Evolutionary conservation across 2,329 filamentous ascomycete genomes (phyloP).

Genomic region (Stagonosporopsis rhizophila): DNA sequence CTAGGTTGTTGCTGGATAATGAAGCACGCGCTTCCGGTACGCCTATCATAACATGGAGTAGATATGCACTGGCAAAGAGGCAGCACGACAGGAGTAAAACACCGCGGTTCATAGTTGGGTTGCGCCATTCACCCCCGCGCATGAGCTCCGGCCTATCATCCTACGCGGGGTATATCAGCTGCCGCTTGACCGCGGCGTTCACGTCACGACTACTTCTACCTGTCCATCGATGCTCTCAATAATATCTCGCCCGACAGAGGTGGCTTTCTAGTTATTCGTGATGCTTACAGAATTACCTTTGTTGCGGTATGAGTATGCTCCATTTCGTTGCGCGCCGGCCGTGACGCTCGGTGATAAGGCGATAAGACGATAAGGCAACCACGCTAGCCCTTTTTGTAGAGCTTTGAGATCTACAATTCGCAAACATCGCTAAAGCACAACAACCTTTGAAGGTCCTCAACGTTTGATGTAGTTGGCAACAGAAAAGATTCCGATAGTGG

Average conservation of each 20-base stretch:
- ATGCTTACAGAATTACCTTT: neutral
- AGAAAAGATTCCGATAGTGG: no score
- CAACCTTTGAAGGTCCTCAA: no score
- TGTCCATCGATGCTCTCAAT: neutral
- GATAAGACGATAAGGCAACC: conserved; percentile 32
- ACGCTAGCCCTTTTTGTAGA: conserved; percentile 6
- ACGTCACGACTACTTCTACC: conserved; percentile 15
- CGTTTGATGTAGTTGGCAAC: no score
- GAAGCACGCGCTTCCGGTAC: neutral
- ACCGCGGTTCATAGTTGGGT: conserved; percentile 13
- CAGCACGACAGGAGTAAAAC: conserved; percentile 1
- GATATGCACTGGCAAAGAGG: neutral
- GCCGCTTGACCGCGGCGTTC: conserved; percentile 30
- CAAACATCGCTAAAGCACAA: no score
- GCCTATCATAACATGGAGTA: neutral
- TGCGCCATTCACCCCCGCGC: conserved; percentile 31
- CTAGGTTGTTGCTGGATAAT: neutral
- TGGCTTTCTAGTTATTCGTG: neutral
- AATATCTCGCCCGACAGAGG: neutral
- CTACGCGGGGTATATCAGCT: conserved; percentile 33
- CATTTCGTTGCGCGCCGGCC: neutral
- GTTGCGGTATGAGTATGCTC: neutral
- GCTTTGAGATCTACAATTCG: neutral
- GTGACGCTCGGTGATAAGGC: conserved; percentile 1
- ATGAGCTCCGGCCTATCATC: conserved; percentile 36